Base-by-base conservation (phyloP, 169 alveolate species). In the Plasmodium berghei region DNA sequence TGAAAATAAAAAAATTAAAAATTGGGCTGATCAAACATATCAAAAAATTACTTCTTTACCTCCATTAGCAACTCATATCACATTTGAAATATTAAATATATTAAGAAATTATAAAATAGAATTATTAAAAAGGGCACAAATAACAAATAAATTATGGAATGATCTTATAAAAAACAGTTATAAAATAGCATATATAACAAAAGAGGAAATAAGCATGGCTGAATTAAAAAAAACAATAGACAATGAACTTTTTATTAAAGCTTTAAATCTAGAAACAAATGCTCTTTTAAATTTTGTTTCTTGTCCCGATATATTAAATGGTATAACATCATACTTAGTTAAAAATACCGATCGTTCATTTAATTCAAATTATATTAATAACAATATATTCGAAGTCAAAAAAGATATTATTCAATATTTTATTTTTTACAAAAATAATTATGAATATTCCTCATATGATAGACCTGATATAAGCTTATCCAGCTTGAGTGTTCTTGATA, bases 391-490 rank as follows among this genome's bases (percentile, higher is more conserved):
- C 24, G 86, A 83, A 20, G 59, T 62, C 3, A 83, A 83, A 49
- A 83, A 83, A 72, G 90, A 83, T 34, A 83, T 83, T 1, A 55
- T 83, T n/a, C 72, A 69, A 28, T 83, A 83, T 56, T 83, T 83
- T 63, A 48, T 83, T 28, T 83, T 40, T 69, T 83, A 83, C 28
- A 83, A 83, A 69, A 83, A 83, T 67, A 22, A 20, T 42, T 83
- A 83, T 61, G 85, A 66, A 48, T 83, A 54, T 52, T 9, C 46
- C 20, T 5, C 46, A 3, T 58, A 56, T 42, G 90, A 83, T 5
- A 66, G 90, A 56, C 86, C 90, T 0, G 90, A 83, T 28, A 83
- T 83, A 52, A 83, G 90, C 20, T 83, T 56, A 40, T 83, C 90
- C 66, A 83, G 90, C 22, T 42, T 83, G n/a, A 12, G 54, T 56